Conservation (phyloP, 352 stramenopile genomes). For the Phytopythium oedochilum region DNA sequence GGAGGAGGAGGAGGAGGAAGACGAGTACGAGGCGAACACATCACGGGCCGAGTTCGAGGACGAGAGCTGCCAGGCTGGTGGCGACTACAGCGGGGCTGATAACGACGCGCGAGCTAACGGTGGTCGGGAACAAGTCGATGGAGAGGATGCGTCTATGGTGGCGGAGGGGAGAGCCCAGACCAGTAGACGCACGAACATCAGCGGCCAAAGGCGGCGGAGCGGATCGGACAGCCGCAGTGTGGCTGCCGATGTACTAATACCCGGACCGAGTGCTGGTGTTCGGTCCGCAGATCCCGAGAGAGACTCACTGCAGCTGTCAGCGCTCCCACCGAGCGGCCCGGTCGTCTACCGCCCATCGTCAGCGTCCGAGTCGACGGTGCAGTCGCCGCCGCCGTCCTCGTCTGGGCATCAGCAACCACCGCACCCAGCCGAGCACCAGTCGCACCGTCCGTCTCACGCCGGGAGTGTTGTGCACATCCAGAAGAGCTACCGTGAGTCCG, state of each 20-base stretch:
- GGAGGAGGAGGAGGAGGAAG: background rate
- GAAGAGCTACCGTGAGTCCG: background rate
- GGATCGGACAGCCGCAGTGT: background rate
- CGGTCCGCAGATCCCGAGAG: no score
- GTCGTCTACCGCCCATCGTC: background rate
- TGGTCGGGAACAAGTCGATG: background rate
- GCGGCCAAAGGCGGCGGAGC: background rate
- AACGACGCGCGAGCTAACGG: background rate
- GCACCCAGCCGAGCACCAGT: no score
- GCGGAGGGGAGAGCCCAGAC: background rate
- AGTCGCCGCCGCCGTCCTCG: no score
- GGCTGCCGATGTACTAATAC: background rate
- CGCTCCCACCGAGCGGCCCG: background rate
- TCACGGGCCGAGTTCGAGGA: no score
- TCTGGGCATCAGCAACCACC: no score
- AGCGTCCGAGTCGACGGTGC: background rate
- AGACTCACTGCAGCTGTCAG: background rate
- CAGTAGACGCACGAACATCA: background rate
- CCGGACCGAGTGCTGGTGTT: no score
- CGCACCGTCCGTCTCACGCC: no score
- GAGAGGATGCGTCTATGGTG: background rate
- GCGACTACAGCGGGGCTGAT: background rate
- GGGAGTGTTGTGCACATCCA: no score
- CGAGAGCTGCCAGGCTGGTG: background rate
- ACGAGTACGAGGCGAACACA: background rate